Evolutionary conservation across 2,329 filamentous ascomycete genomes (phyloP).

Genomic region (Madurella fahalii): DNA sequence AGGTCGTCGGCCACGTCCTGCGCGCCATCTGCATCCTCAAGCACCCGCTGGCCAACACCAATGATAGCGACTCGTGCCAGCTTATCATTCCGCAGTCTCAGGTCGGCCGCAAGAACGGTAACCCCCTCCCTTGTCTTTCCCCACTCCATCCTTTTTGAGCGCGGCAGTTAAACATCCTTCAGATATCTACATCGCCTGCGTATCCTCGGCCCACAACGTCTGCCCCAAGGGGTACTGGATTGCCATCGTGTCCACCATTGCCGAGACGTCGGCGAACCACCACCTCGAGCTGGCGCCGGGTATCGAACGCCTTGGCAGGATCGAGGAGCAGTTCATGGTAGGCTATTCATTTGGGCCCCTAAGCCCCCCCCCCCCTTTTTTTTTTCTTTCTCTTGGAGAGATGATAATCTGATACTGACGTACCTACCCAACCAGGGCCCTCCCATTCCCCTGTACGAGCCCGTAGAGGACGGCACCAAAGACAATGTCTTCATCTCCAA

Average conservation of each 20-base stretch:
- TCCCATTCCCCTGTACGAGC: conserved; percentile 92
- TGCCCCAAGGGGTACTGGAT: conserved; percentile 99
- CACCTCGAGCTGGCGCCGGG: conserved; percentile 92
- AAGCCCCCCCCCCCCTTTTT: neutral
- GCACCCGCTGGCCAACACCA: conserved; percentile 87
- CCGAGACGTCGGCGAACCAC: conserved; percentile 86
- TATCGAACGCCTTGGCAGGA: conserved; percentile 84
- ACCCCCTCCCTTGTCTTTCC: conserved; percentile 28
- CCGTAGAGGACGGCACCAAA: conserved; percentile 71
- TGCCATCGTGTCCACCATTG: conserved; percentile 95
- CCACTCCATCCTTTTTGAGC: neutral
- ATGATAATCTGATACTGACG: neutral
- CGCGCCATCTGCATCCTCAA: conserved; percentile 97
- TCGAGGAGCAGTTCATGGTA: conserved; percentile 97
- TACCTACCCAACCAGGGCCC: conserved; percentile 48
- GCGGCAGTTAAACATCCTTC: conserved; percentile 8
- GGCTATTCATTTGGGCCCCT: conserved; percentile 19
- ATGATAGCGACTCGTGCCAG: conserved; percentile 84
- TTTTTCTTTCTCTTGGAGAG: too few species aligned
- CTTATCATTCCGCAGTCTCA: conserved; percentile 98
- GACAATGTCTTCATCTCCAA: conserved; percentile 98
- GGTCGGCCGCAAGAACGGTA: conserved; percentile 93
- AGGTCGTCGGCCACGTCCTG: conserved; percentile 82
- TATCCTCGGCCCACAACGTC: conserved; percentile 94
- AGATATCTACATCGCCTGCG: conserved; percentile 97